Evolutionary conservation across 768 basidiomycete species (phyloP).

Genomic region (Phlebiopsis flavidoalba): DNA sequence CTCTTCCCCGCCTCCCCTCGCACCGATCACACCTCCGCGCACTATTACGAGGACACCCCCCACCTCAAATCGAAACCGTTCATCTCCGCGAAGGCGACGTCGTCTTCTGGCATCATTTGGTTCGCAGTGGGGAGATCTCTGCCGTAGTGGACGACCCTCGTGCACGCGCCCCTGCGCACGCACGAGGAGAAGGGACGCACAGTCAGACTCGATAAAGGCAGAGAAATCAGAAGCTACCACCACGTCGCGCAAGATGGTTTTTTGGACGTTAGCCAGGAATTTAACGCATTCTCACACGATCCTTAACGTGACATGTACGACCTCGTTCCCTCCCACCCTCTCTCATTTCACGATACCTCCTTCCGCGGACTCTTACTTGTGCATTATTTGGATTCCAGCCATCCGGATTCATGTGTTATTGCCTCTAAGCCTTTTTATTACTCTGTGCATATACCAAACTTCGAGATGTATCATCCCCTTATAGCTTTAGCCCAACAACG

Average conservation of each 20-base stretch:
- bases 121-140: constrained; percentile 66
- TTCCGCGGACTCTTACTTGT: neutral
- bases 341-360: neutral
- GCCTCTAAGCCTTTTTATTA: neutral
- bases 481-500: neutral
- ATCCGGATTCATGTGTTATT: neutral
- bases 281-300: neutral
- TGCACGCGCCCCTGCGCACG: constrained; percentile 31
- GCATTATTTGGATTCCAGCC: neutral
- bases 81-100: constrained; percentile 49
- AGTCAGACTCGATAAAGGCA: neutral
- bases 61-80: constrained; percentile 21
- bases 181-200: neutral
- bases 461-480: neutral
- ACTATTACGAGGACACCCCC: constrained; percentile 28
- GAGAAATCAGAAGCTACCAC: no score
- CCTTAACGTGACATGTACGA: neutral
- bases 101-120: constrained; percentile 74
- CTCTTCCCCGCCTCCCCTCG: constrained; percentile 23
- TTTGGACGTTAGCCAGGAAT: neutral
- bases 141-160: constrained; percentile 59
- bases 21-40: constrained; percentile 21
- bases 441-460: neutral
- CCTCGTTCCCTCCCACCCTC: neutral
- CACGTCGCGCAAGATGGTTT: neutral